Evolutionary conservation across 306 rosid genomes (phyloP).

Genomic region (Rubus parviflorus): DNA sequence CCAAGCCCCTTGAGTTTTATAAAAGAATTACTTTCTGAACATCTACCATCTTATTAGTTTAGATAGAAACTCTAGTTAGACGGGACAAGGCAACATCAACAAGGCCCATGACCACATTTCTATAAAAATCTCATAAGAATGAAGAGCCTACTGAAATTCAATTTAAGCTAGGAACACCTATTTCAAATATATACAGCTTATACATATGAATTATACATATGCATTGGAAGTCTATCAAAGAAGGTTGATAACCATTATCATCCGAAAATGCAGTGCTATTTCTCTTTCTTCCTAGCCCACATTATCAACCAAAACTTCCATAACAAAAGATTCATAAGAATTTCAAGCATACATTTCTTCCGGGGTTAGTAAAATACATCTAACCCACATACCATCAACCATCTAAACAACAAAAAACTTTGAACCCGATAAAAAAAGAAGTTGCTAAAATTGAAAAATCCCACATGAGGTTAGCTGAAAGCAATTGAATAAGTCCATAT

Average conservation of each 20-base stretch:
- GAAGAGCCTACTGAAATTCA: background rate
- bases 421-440: too few relatives aligned
- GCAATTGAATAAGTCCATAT: slow-evolving; percentile 7
- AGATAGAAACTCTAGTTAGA: background rate
- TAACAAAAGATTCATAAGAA: background rate
- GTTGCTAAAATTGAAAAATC: background rate
- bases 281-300: background rate
- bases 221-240: background rate
- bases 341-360: background rate
- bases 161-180: background rate
- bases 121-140: background rate
- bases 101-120: background rate
- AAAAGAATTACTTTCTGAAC: background rate
- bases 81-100: background rate
- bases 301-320: background rate
- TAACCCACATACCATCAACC: background rate
- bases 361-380: background rate
- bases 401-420: background rate
- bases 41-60: background rate
- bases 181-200: background rate
- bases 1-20: background rate
- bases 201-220: background rate
- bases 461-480: background rate
- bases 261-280: background rate
- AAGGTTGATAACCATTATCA: background rate